Percentiles rank a stretch among this genome's conserved stretches.
Evolutionary conservation across 352 stramenopile genomes (phyloP).

Genomic region (Phytophthora podocarpi): DNA sequence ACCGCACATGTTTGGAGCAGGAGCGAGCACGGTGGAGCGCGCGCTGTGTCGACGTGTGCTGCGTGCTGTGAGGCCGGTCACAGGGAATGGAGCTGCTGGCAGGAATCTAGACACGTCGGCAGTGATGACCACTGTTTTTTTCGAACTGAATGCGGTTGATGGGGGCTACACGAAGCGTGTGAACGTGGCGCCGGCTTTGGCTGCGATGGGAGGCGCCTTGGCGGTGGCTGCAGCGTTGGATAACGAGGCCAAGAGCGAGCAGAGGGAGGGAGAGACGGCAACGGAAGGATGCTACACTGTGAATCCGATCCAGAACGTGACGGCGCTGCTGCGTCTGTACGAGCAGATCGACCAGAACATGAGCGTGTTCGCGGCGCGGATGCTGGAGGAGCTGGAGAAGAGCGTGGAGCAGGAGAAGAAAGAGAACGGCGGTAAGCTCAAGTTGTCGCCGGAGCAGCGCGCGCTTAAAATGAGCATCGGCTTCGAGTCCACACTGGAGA

Average conservation of each 20-base stretch:
- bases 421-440: conserved; percentile 50
- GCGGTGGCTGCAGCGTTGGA: conserved; percentile 11
- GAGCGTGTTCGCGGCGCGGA: conserved; percentile 70
- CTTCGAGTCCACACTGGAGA: conserved; percentile 80
- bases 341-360: conserved; percentile 89
- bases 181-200: background rate
- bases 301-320: conserved; percentile 78
- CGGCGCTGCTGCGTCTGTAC: conserved; percentile 72
- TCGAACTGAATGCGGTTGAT: conserved; percentile 1
- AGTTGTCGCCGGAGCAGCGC: conserved; percentile 65
- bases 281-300: conserved; percentile 43
- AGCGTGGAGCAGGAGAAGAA: conserved; percentile 54
- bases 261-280: conserved; percentile 1
- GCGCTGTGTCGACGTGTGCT: conserved; percentile 17
- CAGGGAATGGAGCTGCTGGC: background rate
- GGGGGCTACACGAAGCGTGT: background rate
- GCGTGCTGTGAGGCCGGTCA: background rate
- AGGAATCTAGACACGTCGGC: background rate
- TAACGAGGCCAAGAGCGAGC: conserved; percentile 30
- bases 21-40: conserved; percentile 8
- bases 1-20: background rate
- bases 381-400: conserved; percentile 69
- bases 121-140: conserved; percentile 3
- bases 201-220: conserved; percentile 9
- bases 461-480: conserved; percentile 84